phyloP scores from a whole-genome alignment of 768 basidiomycete species.

The Albatrellus ellisii region DNA sequence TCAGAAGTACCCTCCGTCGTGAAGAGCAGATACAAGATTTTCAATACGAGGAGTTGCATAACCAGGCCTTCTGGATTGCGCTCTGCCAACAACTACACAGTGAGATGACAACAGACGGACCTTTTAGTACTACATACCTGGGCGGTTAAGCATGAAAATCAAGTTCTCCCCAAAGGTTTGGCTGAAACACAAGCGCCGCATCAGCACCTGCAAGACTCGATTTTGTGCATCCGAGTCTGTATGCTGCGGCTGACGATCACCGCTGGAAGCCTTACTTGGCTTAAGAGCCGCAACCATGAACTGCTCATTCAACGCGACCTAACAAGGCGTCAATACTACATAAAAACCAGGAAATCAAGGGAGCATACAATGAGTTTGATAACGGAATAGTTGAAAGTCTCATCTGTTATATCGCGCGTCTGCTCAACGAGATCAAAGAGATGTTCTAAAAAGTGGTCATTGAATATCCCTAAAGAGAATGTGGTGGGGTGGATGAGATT shows the following conservation, averaged over 20 bases:
- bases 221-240: slow-evolving; percentile 42
- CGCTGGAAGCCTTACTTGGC: slow-evolving; percentile 7
- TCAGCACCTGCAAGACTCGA: slow-evolving; percentile 70
- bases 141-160: slow-evolving; percentile 97
- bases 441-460: slow-evolving; percentile 74
- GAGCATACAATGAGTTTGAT: slow-evolving; percentile 80
- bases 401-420: slow-evolving; percentile 78
- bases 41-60: slow-evolving; percentile 89
- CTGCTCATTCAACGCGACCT: slow-evolving; percentile 94
- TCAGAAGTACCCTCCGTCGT: slow-evolving; percentile 87
- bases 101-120: not conserved
- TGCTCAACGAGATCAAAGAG: slow-evolving; percentile 91
- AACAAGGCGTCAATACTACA: slow-evolving; percentile 7
- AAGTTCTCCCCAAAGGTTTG: slow-evolving; percentile 97
- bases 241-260: slow-evolving; percentile 10
- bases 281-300: slow-evolving; percentile 84
- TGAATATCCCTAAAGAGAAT: slow-evolving; percentile 81
- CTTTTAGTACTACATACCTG: slow-evolving; percentile 36
- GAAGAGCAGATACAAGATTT: slow-evolving; percentile 89
- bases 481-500: slow-evolving; percentile 2
- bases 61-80: slow-evolving; percentile 83
- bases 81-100: slow-evolving; percentile 27
- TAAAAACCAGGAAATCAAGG: not conserved
- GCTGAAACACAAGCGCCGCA: slow-evolving; percentile 72
- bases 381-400: slow-evolving; percentile 88